Evolutionary conservation across 2,329 filamentous ascomycete species (phyloP).

Genomic region (Fusarium nygamai): DNA sequence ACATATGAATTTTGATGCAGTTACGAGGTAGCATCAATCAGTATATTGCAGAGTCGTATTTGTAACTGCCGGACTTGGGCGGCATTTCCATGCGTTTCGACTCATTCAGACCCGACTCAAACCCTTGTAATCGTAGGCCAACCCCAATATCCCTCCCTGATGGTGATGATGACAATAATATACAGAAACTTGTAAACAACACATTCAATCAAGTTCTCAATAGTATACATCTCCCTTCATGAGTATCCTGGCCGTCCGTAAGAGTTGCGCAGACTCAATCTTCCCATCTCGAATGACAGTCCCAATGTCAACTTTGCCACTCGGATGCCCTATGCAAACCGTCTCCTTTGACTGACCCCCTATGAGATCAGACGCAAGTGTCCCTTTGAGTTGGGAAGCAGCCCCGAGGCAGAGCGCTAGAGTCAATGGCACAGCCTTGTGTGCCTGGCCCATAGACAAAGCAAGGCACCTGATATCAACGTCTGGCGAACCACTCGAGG

Average conservation of each 20-base stretch:
- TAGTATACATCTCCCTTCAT: constrained; percentile 62
- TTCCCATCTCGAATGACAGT: constrained; percentile 52
- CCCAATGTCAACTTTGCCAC: constrained; percentile 58
- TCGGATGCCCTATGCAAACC: constrained; percentile 58
- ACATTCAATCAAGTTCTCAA: constrained; percentile 20
- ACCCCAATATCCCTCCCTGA: too few species aligned
- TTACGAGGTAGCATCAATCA: background rate
- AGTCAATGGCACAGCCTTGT: constrained; percentile 66
- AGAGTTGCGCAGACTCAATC: constrained; percentile 56
- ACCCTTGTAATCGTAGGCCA: background rate
- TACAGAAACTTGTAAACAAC: background rate
- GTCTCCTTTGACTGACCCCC: constrained; percentile 33
- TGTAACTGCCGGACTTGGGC: background rate
- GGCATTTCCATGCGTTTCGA: background rate
- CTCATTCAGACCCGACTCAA: background rate
- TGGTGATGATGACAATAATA: background rate
- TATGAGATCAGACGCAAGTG: constrained; percentile 51
- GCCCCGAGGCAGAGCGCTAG: constrained; percentile 62
- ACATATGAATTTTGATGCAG: background rate
- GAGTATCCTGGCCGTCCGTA: constrained; percentile 58
- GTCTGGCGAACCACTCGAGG: constrained; percentile 42
- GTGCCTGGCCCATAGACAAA: constrained; percentile 65
- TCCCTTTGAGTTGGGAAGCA: constrained; percentile 58
- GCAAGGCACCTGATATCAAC: constrained; percentile 58
- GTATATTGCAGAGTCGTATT: background rate